Percentiles rank a stretch among this genome's conserved stretches.
Conservation (phyloP, 805 yeast genomes). For the Kluyveromyces nonfermentans region DNA sequence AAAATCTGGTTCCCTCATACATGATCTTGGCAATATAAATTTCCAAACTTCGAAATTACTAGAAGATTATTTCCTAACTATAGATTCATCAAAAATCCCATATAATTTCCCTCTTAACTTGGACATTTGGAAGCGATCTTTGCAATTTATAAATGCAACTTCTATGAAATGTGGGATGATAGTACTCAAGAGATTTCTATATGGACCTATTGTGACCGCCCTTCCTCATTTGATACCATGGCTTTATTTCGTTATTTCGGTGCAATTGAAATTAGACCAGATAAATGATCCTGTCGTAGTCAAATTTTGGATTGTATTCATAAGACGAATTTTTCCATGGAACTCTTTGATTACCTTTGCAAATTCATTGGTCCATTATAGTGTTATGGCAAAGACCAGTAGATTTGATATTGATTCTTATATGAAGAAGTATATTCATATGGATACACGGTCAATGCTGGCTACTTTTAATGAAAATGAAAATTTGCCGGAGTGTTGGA, state of each 20-base stretch:
- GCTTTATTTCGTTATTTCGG: constrained; percentile 60
- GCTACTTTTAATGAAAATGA: constrained; percentile 49
- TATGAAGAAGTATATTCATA: constrained; percentile 17
- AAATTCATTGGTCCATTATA: constrained; percentile 41
- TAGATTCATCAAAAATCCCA: constrained; percentile 20
- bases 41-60: constrained; percentile 3
- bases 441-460: constrained; percentile 33
- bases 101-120: constrained; percentile 17
- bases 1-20: constrained; percentile 10
- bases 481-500: constrained; percentile 67
- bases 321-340: constrained; percentile 60
- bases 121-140: constrained; percentile 44
- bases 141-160: constrained; percentile 49
- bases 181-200: constrained; percentile 54
- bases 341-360: constrained; percentile 51
- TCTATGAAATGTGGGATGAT: constrained; percentile 61
- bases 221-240: constrained; percentile 70
- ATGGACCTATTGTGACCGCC: constrained; percentile 59
- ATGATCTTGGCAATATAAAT: neutral
- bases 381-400: constrained; percentile 19
- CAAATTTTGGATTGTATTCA: constrained; percentile 24
- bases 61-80: constrained; percentile 18
- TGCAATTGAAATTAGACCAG: constrained; percentile 44
- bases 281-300: constrained; percentile 11
- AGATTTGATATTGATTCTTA: constrained; percentile 13